These are phyloP conservation scores for Nasturtium officinale DNA, from an alignment of 345 rosid genomes.

Conservation along the genomic window DNA sequence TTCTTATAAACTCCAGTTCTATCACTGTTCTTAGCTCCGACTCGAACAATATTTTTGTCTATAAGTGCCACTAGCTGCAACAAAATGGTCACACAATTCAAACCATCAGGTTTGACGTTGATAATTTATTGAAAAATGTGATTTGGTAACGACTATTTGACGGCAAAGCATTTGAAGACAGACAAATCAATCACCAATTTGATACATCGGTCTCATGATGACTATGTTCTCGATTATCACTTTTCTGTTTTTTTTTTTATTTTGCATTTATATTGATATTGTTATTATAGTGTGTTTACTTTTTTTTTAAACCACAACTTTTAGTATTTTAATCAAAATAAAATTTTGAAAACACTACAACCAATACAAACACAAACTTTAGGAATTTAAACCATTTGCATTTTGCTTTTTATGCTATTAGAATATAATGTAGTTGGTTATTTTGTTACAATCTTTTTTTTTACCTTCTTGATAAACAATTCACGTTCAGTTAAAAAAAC, in stretches of 20 bases:
- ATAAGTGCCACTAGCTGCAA: neutral
- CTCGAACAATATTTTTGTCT: neutral
- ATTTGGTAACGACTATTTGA: neutral
- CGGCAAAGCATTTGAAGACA: neutral
- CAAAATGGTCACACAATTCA: neutral
- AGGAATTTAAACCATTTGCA: neutral
- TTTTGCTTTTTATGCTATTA: neutral
- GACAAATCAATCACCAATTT: neutral
- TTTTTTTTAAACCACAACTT: neutral
- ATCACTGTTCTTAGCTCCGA: neutral
- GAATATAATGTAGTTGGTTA: neutral
- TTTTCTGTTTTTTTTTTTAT: neutral
- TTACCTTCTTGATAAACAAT: neutral
- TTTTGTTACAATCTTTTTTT: neutral
- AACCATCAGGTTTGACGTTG: neutral
- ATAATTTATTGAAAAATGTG: neutral
- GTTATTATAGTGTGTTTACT: neutral
- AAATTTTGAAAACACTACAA: neutral
- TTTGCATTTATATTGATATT: neutral
- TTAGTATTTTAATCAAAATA: neutral
- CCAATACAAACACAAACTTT: conserved; percentile 9
- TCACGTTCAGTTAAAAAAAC: neutral
- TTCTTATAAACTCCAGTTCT: neutral
- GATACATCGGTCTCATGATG: neutral
- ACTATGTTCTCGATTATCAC: neutral